phyloP scores from a whole-genome alignment of 306 rosid genomes.

The Pyrus betulifolia region DNA sequence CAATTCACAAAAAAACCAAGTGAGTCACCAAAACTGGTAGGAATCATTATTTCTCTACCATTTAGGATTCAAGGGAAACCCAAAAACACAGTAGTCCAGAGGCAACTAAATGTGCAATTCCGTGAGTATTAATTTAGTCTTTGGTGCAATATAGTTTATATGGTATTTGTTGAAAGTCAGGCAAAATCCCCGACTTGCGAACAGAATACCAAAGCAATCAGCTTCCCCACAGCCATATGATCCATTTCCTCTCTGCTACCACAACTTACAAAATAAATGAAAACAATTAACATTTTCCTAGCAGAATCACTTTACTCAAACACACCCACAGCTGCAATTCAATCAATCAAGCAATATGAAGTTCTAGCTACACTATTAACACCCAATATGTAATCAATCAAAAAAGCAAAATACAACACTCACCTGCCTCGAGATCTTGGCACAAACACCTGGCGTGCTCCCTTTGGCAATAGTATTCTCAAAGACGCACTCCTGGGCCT shows the following conservation, averaged over 20 bases:
- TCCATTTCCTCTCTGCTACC: neutral
- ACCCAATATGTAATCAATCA: neutral
- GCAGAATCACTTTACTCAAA: neutral
- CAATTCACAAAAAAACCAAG: slow-evolving; percentile 7
- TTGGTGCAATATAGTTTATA: neutral
- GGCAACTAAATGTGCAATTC: neutral
- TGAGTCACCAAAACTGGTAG: neutral
- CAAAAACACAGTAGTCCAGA: neutral
- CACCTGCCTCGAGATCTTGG: slow-evolving; percentile 97
- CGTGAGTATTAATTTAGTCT: neutral
- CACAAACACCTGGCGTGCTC: slow-evolving; percentile 91
- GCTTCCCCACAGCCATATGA: too few species aligned
- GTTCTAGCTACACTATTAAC: neutral
- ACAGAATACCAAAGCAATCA: neutral
- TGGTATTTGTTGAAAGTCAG: neutral
- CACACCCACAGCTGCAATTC: neutral
- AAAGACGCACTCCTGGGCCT: slow-evolving; percentile 94
- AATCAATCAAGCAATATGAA: neutral
- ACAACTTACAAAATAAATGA: neutral
- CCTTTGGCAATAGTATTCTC: slow-evolving; percentile 93
- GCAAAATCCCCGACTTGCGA: neutral
- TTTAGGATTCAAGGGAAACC: neutral
- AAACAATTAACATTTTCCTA: neutral
- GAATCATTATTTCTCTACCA: neutral
- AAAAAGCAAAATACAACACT: slow-evolving; percentile 1